Base-by-base conservation (phyloP, 1,284 basidiomycete genomes). In the Sporisorium graminicola region DNA sequence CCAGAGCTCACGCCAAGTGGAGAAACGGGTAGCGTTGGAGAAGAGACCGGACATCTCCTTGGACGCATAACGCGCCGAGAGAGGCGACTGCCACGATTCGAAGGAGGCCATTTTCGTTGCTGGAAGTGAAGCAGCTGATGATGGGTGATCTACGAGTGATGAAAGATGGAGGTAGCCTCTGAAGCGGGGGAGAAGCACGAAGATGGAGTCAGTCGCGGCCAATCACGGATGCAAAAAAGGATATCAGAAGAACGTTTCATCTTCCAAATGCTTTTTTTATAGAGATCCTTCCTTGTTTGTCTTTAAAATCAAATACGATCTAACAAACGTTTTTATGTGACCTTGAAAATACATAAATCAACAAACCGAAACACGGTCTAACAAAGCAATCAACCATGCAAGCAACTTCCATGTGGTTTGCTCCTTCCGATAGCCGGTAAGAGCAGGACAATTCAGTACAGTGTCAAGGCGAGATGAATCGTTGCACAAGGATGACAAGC, bases 11-110 rank as follows among this genome's bases (percentile, higher is more conserved):
- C 96, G 89, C 96, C 96, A 99, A n/a, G 95, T 98, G 70, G 91
- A 91, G 87, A 97, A 99, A 26, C 97, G 93, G 77, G 93, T 96
- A 58, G 91, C 91, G 63, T 92, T 90, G 46, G 95, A 98, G 88
- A 98, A 99, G 63, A 99, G 90, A 87, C 94, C 90, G 14, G 94
- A 92, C 96, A 98, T 98, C 88, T 98, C 96, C 86, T 96, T 96
- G 89, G 93, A 95, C 24, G 97, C 97, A 93, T 99, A 99, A 63
- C 96, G 95, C 49, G 58, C 64, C 52, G 82, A 81, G 9, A 85
- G 74, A 6, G 83, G 83, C 46, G 83, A 85, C 60, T 85, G 83
- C 83, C 83, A 85, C 40, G 57, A 66, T 59, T 81, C 79, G 59
- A 75, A 75, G n/a, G 73, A 75, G 14, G 73, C 54, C 73, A 71